Base-by-base conservation (phyloP, 2,329 filamentous ascomycete species). In the Aspergillus terreus region DNA sequence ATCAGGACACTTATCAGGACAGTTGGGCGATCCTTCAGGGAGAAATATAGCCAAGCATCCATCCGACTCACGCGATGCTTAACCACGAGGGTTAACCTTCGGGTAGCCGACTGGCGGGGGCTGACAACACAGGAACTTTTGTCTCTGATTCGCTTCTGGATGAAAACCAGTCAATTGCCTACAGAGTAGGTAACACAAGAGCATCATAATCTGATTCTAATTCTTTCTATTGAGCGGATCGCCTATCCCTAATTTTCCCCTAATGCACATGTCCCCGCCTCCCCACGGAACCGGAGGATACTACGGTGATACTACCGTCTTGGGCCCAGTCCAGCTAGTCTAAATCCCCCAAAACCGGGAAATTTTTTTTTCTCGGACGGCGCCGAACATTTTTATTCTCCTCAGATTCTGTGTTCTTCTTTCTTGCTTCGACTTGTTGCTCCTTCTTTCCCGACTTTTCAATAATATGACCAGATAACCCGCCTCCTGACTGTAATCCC, bases 321-420 rank as follows among this genome's bases (percentile, higher is more conserved):
- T 38, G 15, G 14, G 35, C 35, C 35, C 35, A 38, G 35, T 38
- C 35, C 15, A 38, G 35, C 35, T 38, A 38, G 35, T 38, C 35
- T 30, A 38, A n/a, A 38, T 38, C 15, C 12, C 14, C 7, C 15
- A n/a, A 17, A 38, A 15, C 35, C 35, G 35, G 35, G 35, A 19
- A 42, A 36, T 49, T 52, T 53, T 46, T 46, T 38, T 52, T 36
- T 38, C 25, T 41, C 21, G 27, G 27, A 30, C 27, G 3, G 1
- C 11, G 9, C 27, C 27, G 27, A 30, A 30, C 6, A 30, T 43
- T 27, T 47, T 35, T 23, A 21, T 50, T 41, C 27, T 46, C n/a
- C 33, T 12, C 6, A 9, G 47, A n/a, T 2, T 19, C 33, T 30
- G 11, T 36, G 21, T 48, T 49, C 44, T 40, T 14, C 46, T 42